phyloP scores from a whole-genome alignment of 2,329 filamentous ascomycete genomes.

The Endoconidiophora polonica region DNA sequence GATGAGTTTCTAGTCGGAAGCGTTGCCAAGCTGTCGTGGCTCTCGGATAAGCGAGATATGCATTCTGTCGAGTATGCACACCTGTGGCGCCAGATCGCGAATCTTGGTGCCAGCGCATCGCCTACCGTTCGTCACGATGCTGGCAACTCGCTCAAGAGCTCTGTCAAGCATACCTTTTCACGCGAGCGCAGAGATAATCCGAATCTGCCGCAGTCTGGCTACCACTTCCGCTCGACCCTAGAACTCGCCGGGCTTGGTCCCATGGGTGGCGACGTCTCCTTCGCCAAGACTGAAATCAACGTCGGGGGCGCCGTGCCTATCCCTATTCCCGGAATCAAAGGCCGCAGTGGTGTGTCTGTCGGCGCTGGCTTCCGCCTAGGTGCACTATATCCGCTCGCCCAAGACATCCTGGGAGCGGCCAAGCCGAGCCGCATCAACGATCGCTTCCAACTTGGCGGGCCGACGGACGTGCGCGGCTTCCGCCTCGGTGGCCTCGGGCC shows the following conservation, averaged over 20 bases:
- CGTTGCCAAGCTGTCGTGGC: constrained; percentile 60
- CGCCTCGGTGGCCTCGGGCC: constrained; percentile 77
- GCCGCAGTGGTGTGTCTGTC: constrained; percentile 62
- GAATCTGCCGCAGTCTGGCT: constrained; percentile 67
- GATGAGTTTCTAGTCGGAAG: constrained; percentile 75
- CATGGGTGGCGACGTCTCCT: constrained; percentile 77
- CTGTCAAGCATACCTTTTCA: constrained; percentile 64
- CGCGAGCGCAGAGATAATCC: constrained; percentile 71
- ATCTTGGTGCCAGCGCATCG: constrained; percentile 57
- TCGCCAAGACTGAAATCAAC: constrained; percentile 83
- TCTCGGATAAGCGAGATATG: constrained; percentile 43
- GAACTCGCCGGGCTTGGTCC: constrained; percentile 81
- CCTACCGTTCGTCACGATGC: constrained; percentile 70
- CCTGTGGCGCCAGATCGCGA: constrained; percentile 78
- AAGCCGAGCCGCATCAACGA: constrained; percentile 73
- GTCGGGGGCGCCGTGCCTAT: constrained; percentile 60
- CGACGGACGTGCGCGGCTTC: constrained; percentile 89
- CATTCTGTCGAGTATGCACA: constrained; percentile 70
- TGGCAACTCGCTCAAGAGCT: constrained; percentile 81
- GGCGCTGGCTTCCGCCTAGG: constrained; percentile 70
- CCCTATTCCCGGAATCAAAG: constrained; percentile 48
- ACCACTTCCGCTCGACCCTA: constrained; percentile 58
- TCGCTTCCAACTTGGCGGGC: constrained; percentile 85
- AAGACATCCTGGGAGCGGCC: constrained; percentile 31
- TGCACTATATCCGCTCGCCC: constrained; percentile 63